Evolutionary conservation across 257 asterid species (phyloP).

Genomic region (Fraxinus americana): DNA sequence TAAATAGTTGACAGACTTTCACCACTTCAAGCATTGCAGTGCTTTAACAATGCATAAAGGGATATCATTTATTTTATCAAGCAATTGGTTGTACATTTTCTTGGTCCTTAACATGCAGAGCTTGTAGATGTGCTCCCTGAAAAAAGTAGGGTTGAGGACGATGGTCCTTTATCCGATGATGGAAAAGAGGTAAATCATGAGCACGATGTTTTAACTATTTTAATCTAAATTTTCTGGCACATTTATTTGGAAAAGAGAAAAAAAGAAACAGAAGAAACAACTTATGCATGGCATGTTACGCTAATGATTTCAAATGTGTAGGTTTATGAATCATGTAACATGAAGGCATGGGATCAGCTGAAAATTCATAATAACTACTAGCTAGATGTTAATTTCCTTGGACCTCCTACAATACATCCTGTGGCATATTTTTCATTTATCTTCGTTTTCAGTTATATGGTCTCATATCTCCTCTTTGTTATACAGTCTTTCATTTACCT

Average conservation of each 20-base stretch:
- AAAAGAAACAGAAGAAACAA: too few species aligned
- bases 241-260: neutral
- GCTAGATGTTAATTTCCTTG: neutral
- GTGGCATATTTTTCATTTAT: too few species aligned
- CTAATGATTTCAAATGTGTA: neutral
- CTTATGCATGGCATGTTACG: too few species aligned
- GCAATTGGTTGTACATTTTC: neutral
- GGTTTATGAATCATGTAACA: neutral
- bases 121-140: slow-evolving; percentile 82
- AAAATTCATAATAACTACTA: too few species aligned
- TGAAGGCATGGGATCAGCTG: neutral
- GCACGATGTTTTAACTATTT: neutral
- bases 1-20: neutral
- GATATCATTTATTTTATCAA: neutral
- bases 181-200: slow-evolving; percentile 51
- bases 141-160: slow-evolving; percentile 73
- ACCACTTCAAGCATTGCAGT: too few species aligned
- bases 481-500: too few species aligned
- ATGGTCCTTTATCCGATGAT: slow-evolving; percentile 68
- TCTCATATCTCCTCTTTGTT: too few species aligned
- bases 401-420: neutral
- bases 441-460: too few species aligned
- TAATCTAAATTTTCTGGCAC: neutral
- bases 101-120: slow-evolving; percentile 39
- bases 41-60: too few species aligned